Evolutionary conservation across 176 grass and related monocot species (phyloP).

Genomic region (Poa pratensis): DNA sequence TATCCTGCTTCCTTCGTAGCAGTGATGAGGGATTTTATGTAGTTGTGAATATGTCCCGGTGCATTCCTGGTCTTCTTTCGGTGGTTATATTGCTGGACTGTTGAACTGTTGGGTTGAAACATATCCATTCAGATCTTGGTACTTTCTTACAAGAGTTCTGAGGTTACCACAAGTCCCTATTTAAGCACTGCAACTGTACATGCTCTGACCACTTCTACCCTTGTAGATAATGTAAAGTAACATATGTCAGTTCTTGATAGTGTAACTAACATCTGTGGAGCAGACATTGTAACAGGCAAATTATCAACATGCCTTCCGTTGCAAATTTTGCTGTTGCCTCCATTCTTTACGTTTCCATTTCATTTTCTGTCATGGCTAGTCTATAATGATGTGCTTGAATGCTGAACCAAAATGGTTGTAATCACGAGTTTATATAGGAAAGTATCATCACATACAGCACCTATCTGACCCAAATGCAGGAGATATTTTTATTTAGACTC

Average conservation of each 20-base stretch:
- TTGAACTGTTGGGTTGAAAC: slow-evolving; percentile 8
- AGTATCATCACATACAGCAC: background rate
- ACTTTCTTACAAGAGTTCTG: background rate
- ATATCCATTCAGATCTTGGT: slow-evolving; percentile 2
- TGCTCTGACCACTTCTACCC: background rate
- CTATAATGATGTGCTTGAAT: background rate
- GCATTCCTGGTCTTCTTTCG: background rate
- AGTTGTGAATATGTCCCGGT: slow-evolving; percentile 12
- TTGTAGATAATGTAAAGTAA: background rate
- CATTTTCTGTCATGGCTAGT: slow-evolving; percentile 1
- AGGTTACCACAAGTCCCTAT: slow-evolving; percentile 25
- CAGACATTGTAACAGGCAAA: background rate
- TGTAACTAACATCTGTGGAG: slow-evolving; percentile 20
- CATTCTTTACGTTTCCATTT: background rate
- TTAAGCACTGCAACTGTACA: slow-evolving; percentile 22
- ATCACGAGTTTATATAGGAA: slow-evolving; percentile 4
- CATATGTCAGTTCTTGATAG: slow-evolving; percentile 31
- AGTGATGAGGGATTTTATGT: slow-evolving; percentile 15
- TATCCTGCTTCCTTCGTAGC: background rate
- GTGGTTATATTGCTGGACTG: slow-evolving; percentile 8
- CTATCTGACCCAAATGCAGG: background rate
- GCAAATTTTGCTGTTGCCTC: background rate
- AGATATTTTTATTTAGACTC: slow-evolving; percentile 9
- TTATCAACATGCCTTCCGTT: background rate
- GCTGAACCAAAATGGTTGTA: background rate